Evolutionary conservation across 331 rosid species (phyloP).

Genomic region (Phaseolus coccineus): DNA sequence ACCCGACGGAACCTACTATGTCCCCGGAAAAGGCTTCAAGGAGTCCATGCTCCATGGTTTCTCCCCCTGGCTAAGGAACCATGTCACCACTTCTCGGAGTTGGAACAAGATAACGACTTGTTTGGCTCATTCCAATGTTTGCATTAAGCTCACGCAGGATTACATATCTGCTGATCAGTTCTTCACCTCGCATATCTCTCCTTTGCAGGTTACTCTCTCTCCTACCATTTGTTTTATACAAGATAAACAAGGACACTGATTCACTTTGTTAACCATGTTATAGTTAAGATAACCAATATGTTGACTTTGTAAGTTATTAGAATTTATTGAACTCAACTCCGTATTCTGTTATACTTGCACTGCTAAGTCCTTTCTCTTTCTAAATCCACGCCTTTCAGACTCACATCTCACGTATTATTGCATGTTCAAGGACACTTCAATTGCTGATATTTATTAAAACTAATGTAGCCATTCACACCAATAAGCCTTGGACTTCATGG

Average conservation of each 20-base stretch:
- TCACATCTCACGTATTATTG: background rate
- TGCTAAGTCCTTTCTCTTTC: background rate
- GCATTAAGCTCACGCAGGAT: constrained; percentile 54
- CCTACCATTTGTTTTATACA: background rate
- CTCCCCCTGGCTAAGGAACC: constrained; percentile 72
- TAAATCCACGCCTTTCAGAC: background rate
- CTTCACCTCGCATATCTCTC: constrained; percentile 65
- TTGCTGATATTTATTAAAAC: background rate
- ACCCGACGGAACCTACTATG: constrained; percentile 58
- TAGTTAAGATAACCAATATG: background rate
- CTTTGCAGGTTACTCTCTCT: constrained; percentile 64
- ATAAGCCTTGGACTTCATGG: background rate
- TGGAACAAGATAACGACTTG: constrained; percentile 69
- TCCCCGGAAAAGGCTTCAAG: constrained; percentile 55
- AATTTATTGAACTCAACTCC: background rate
- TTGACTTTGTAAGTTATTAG: background rate
- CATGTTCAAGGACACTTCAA: background rate
- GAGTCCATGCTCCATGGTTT: constrained; percentile 74
- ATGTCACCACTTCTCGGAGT: constrained; percentile 48
- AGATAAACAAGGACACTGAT: background rate
- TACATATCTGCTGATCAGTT: constrained; percentile 68
- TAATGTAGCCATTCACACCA: background rate
- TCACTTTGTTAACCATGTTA: too few relatives aligned
- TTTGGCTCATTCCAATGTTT: constrained; percentile 68
- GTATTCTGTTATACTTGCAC: background rate